These are phyloP conservation scores for Phytopythium aichiense DNA, from an alignment of 352 stramenopile species.

Conservation along the genomic window DNA sequence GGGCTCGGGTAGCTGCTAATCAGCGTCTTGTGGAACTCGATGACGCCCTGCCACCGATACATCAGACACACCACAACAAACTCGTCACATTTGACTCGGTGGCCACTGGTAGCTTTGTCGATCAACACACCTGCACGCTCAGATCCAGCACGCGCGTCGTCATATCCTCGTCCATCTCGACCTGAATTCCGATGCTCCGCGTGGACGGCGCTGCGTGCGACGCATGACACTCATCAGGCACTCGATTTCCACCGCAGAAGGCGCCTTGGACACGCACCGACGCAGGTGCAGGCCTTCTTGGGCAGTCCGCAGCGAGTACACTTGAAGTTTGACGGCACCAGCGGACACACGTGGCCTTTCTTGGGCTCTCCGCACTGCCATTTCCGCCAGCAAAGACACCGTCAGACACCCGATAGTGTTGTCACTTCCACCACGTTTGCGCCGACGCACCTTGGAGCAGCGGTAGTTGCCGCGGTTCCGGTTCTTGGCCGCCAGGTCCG, in stretches of 20 bases:
- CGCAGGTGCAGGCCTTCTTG: conserved; percentile 75
- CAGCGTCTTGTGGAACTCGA: conserved; percentile 66
- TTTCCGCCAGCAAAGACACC: background rate
- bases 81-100: background rate
- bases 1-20: conserved; percentile 37
- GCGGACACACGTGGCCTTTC: conserved; percentile 82
- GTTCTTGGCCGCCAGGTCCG: conserved; percentile 54
- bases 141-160: conserved; percentile 72
- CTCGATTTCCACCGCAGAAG: conserved; percentile 4
- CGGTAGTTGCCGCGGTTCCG: conserved; percentile 84
- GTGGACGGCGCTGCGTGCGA: conserved; percentile 39
- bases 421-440: background rate
- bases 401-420: background rate
- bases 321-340: conserved; percentile 82
- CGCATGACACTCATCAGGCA: background rate
- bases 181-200: conserved; percentile 65
- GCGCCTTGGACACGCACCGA: conserved; percentile 28
- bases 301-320: conserved; percentile 66
- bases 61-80: background rate
- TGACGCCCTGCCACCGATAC: conserved; percentile 36
- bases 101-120: background rate
- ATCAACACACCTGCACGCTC: conserved; percentile 52
- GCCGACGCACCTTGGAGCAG: conserved; percentile 65
- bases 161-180: conserved; percentile 81
- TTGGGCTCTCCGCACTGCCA: conserved; percentile 77